Conservation (phyloP, 2,329 filamentous ascomycete genomes). For the Rutstroemia sydowiana region DNA sequence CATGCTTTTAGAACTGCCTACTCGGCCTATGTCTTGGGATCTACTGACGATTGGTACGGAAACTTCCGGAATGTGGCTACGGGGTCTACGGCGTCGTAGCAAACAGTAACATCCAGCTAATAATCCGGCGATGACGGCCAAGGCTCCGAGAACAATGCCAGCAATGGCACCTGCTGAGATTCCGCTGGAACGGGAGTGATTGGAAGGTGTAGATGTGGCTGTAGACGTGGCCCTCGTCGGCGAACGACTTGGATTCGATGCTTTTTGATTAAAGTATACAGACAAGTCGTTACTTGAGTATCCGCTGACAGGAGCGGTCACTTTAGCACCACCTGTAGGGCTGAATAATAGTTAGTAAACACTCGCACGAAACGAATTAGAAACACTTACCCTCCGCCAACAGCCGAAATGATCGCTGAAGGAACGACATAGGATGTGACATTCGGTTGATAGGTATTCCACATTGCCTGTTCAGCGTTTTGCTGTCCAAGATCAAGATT, state of each 20-base stretch:
- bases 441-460: slow-evolving; percentile 44
- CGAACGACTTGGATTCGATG: slow-evolving; percentile 38
- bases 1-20: not conserved
- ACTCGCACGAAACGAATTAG: not conserved
- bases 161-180: slow-evolving; percentile 35
- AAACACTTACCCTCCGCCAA: slow-evolving; percentile 39
- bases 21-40: slow-evolving; percentile 4
- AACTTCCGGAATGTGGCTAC: not conserved
- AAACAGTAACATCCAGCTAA: slow-evolving; percentile 27
- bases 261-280: slow-evolving; percentile 46
- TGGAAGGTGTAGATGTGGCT: slow-evolving; percentile 24
- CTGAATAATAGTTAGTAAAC: slow-evolving; percentile 16
- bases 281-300: slow-evolving; percentile 45
- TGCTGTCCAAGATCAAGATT: slow-evolving; percentile 47
- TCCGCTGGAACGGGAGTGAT: not conserved
- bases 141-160: slow-evolving; percentile 37
- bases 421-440: slow-evolving; percentile 49
- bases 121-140: not conserved
- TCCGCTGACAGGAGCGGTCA: slow-evolving; percentile 39
- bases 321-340: slow-evolving; percentile 46
- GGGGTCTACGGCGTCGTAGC: slow-evolving; percentile 21
- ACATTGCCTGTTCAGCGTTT: slow-evolving; percentile 39
- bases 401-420: slow-evolving; percentile 39
- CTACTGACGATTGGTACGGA: slow-evolving; percentile 1
- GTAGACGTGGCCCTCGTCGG: slow-evolving; percentile 38